A percentile compares a stretch with the other conserved stretches of the same genome.
Conservation (phyloP, 169 alveolate species). For the Plasmodium gonderi region DNA sequence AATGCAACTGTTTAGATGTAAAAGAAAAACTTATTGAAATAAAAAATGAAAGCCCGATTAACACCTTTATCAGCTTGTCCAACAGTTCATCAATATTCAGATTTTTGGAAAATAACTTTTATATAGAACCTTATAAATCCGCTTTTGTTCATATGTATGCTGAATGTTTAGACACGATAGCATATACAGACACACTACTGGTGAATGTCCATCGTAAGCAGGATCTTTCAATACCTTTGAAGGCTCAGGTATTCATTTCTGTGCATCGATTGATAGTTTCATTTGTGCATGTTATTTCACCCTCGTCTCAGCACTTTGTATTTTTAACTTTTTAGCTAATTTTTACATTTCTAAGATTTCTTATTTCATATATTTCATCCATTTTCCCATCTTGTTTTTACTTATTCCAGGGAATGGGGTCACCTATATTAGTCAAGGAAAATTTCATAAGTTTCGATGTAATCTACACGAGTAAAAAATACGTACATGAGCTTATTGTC, state of each 20-base stretch:
- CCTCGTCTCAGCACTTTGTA: background rate
- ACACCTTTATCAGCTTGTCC: constrained; percentile 50
- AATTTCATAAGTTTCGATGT: constrained; percentile 7
- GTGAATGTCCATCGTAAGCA: constrained; percentile 48
- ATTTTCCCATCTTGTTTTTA: background rate
- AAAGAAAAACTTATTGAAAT: constrained; percentile 52
- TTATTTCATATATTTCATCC: no score
- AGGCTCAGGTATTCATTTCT: constrained; percentile 19
- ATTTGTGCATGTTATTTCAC: background rate
- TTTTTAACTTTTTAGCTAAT: background rate
- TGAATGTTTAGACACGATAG: constrained; percentile 36
- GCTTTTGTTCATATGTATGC: constrained; percentile 25
- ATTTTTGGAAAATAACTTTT: constrained; percentile 39
- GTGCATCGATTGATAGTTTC: background rate
- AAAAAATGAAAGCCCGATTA: constrained; percentile 73
- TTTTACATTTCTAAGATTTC: no score
- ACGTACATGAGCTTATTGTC: constrained; percentile 38
- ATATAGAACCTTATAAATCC: constrained; percentile 19
- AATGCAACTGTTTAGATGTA: constrained; percentile 62
- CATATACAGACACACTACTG: constrained; percentile 10
- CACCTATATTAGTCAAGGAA: constrained; percentile 46
- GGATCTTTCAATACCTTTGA: constrained; percentile 22
- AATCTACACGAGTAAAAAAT: constrained; percentile 37
- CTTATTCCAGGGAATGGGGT: constrained; percentile 28
- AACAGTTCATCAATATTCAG: constrained; percentile 26